Conservation (phyloP, 2,329 filamentous ascomycete genomes). For the Cladosporium sp. region DNA sequence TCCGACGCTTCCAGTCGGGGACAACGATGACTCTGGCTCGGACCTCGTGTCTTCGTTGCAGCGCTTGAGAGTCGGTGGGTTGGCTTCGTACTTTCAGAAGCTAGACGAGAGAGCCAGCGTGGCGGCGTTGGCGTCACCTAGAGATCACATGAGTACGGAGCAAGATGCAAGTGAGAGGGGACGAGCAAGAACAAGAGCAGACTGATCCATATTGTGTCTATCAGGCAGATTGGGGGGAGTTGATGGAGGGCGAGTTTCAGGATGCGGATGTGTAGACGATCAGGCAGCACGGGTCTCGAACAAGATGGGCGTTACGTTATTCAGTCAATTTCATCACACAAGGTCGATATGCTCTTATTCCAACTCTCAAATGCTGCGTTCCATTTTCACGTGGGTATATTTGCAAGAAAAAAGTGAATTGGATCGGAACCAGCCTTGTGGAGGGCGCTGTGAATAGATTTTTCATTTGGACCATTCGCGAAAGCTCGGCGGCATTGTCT, state of each 20-base stretch:
- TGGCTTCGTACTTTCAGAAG: conserved; percentile 1
- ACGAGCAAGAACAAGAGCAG: too few relatives aligned
- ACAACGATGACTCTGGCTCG: not conserved
- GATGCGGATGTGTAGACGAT: not conserved
- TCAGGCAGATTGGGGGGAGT: not conserved
- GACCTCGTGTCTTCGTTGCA: conserved; percentile 3
- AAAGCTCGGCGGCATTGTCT: conserved; percentile 11
- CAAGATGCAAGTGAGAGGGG: not conserved
- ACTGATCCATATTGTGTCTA: too few relatives aligned
- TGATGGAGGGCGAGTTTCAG: not conserved
- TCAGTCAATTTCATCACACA: not conserved
- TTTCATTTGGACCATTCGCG: conserved; percentile 12
- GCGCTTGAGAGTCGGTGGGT: not conserved
- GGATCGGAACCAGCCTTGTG: conserved; percentile 6
- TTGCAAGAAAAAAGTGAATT: not conserved
- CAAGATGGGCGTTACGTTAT: too few relatives aligned
- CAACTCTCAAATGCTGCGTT: conserved; percentile 1
- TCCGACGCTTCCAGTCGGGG: not conserved
- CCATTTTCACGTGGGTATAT: conserved; percentile 3
- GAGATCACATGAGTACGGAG: not conserved
- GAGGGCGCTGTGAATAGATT: conserved; percentile 12
- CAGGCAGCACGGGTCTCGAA: too few relatives aligned
- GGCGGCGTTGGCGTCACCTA: not conserved
- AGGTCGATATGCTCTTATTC: not conserved
- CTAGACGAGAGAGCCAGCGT: not conserved